Evolutionary conservation across 805 yeast species (phyloP).

Genomic region (Komagataella pseudopastoris): DNA sequence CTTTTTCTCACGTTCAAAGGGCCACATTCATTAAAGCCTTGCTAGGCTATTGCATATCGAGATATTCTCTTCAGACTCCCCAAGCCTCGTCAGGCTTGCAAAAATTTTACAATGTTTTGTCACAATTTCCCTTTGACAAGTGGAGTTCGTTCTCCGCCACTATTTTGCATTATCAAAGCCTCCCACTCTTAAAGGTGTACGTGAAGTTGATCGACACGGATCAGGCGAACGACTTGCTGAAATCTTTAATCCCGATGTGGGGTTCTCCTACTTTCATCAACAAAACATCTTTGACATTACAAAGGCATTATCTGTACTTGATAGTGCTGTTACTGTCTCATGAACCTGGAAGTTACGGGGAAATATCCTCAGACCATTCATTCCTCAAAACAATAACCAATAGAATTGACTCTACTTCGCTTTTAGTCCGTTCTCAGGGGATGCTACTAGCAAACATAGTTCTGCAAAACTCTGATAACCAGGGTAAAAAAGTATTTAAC

Average conservation of each 20-base stretch:
- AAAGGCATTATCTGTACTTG: constrained; percentile 33
- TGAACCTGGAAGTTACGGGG: constrained; percentile 10
- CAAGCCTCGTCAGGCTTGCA: background rate
- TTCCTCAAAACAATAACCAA: constrained; percentile 41
- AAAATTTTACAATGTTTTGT: background rate
- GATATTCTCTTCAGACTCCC: background rate
- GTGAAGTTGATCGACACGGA: background rate
- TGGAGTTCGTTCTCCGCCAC: background rate
- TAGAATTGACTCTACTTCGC: constrained; percentile 36
- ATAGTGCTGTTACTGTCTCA: constrained; percentile 23
- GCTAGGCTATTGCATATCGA: background rate
- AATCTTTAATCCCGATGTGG: background rate
- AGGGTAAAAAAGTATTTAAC: constrained; percentile 18
- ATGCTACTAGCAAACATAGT: constrained; percentile 43
- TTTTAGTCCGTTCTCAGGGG: constrained; percentile 34
- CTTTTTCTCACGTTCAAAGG: background rate
- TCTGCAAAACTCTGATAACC: constrained; percentile 17
- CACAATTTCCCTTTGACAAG: background rate
- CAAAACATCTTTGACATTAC: constrained; percentile 24
- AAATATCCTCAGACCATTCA: constrained; percentile 18
- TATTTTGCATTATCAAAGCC: background rate
- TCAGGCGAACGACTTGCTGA: background rate
- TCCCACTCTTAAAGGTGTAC: background rate
- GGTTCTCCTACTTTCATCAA: constrained; percentile 4
- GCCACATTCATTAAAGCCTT: background rate